Percentiles rank a stretch among this genome's conserved stretches.
Evolutionary conservation across 768 basidiomycete species (phyloP).

Genomic region (Lactarius vividus): DNA sequence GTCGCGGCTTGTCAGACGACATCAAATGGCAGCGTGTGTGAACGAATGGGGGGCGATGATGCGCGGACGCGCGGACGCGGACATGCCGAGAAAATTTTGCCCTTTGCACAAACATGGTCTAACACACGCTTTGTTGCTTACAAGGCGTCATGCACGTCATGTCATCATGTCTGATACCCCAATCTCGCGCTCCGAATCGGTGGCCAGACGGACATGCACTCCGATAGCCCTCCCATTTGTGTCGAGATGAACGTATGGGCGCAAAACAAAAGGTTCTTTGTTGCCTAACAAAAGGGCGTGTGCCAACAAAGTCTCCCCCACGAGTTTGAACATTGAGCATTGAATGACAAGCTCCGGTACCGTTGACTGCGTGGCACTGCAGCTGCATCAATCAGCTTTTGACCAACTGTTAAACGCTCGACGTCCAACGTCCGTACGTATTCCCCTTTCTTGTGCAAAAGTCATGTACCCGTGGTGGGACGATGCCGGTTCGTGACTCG

Average conservation of each 20-base stretch:
- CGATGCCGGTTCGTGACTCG: not conserved
- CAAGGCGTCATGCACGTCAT: too few relatives aligned
- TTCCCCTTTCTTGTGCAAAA: not conserved
- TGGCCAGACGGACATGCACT: not conserved
- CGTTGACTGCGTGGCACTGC: too few relatives aligned
- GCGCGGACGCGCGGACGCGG: not conserved
- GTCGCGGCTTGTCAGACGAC: not conserved
- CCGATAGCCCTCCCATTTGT: not conserved
- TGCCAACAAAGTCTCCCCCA: not conserved
- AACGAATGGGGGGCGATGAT: not conserved
- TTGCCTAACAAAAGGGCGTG: not conserved
- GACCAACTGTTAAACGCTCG: not conserved
- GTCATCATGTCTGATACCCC: not conserved
- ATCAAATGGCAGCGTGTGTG: not conserved
- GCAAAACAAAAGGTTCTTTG: not conserved
- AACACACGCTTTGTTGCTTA: not conserved
- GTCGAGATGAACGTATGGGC: not conserved
- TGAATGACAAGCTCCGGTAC: not conserved
- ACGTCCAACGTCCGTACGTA: not conserved
- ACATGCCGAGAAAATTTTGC: not conserved
- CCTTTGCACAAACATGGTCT: not conserved
- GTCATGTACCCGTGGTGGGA: not conserved
- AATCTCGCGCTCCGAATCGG: constrained; percentile 5
- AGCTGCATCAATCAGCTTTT: not conserved
- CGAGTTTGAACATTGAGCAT: too few relatives aligned